These are phyloP conservation scores for Margaritispora aquatica DNA, from an alignment of 495 filamentous ascomycete species.

Conservation along the genomic window DNA sequence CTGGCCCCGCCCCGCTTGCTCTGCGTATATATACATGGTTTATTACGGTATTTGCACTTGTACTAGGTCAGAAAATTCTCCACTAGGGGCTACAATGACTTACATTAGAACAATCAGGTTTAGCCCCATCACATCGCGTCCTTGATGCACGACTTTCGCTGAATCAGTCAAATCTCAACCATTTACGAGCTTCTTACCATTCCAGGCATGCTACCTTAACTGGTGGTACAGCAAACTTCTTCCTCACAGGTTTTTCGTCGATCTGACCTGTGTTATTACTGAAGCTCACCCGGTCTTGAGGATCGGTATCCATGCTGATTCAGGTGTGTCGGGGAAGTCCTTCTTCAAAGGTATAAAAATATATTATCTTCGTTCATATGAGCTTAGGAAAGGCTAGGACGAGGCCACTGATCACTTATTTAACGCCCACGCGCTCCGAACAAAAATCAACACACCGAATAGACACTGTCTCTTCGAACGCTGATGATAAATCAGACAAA, in stretches of 20 bases:
- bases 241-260: constrained; percentile 7
- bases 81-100: constrained; percentile 20
- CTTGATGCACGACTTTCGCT: constrained; percentile 46
- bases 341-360: no score
- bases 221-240: constrained; percentile 45
- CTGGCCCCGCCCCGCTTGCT: constrained; percentile 53
- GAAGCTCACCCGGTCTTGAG: background rate
- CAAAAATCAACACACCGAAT: no score
- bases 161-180: constrained; percentile 3
- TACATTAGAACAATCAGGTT: constrained; percentile 51
- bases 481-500: no score
- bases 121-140: constrained; percentile 49
- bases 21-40: constrained; percentile 48
- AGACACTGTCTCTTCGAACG: no score
- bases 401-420: no score
- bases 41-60: constrained; percentile 47
- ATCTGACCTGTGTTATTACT: background rate
- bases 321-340: no score
- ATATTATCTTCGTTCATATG: no score
- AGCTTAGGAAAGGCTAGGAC: no score
- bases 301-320: background rate
- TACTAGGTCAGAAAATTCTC: background rate
- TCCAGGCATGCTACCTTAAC: constrained; percentile 58
- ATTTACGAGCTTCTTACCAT: constrained; percentile 39
- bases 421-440: no score